Evolutionary conservation across 495 filamentous ascomycete species (phyloP), one percentile per base, ranked within the genome.

Genomic region (Niebla homalea): DNA sequence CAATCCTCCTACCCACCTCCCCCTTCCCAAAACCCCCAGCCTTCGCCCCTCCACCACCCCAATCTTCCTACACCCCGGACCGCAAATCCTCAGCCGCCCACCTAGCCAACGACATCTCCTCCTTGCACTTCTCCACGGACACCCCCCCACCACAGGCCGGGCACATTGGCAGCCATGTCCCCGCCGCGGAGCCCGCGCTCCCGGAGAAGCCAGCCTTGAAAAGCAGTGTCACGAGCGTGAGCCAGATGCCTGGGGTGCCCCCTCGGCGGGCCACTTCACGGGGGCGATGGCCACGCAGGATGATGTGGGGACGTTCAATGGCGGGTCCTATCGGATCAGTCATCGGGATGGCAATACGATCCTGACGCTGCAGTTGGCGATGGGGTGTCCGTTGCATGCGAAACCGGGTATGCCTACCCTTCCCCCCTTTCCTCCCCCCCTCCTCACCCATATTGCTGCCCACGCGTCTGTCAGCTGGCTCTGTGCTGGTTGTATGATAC

Each of bases 281-380:
- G 84, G 85, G 36, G 79, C 76, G 0, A 60, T 54, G 1, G 52
- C 60, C 12, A 73, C 81, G 3, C 67, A 78, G 25, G 92, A 97
- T 64, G 86, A 92, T 47, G 72, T 89, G 12, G 92, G 92, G 3
- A 94, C 84, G 0, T 97, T 98, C 73, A 96, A 97, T 67, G 92
- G 92, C 11, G 92, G 92, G 8, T 88, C 80, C 54, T 98, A 90
- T 61, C 72, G 93, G 19, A 87, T 98, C 64, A 92, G 87, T 56
- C 92, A 98, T 59, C 75, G 92, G 6, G 89, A 97, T 59, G 80
- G 76, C 38, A 98, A 98, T 61, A 87, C 87, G 0, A 76, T 97
- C 37, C 57, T 96, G 41, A 98, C 93, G 0, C 49, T 98, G 2
- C 89, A 95, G 60, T 64, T 98, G 14, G 90, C 92, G 3, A 80